Base-by-base conservation (phyloP, 2,329 filamentous ascomycete genomes). In the Aspergillus sp. region DNA sequence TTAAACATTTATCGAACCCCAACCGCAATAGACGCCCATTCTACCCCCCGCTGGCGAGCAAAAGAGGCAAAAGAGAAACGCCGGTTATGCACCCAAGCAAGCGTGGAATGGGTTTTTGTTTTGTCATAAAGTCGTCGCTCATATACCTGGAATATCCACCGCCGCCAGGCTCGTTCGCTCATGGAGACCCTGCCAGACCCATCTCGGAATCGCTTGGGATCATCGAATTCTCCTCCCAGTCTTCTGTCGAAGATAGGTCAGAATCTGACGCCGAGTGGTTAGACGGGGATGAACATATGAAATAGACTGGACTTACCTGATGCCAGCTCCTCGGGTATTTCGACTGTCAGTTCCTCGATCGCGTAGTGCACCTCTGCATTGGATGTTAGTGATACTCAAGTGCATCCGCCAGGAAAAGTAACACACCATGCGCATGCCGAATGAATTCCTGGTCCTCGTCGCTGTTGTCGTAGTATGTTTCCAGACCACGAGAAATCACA, bases 141-240 rank as follows among this genome's bases (percentile, higher is more conserved):
- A 41, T 49, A 41, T 47, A 37, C 46, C 48, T 38, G 27, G 40
- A 43, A 41, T 29, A 36, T 31, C 26, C 33, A 25, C 30, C 31
- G 30, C 32, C 33, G 30, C 15, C 15, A 10, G 10, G 14, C 15
- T 10, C 26, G 15, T 32, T 24, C 19, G 10, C 33, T 51, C 39
- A 63, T 22, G 60, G 60, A 28, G 57, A 56, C 12, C 51, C 55
- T 15, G 47, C 48, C 15, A 61, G 34, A 12, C 59, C 60, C 41
- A 59, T 46, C 17, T 64, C 60, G 3, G 60, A 63, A 39, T 63
- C 60, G 34, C 57, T 63, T 26, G 51, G 56, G 39, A 63, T 48
- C 29, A 50, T 49, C 13, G 60, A 64, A 30, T 61, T 55, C 32
- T 59, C 57, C 30, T 63, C 60, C 60, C 60, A 64, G 37, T 58